phyloP scores from a whole-genome alignment of 2,329 filamentous ascomycete genomes.

The Diaporthe sp. region DNA sequence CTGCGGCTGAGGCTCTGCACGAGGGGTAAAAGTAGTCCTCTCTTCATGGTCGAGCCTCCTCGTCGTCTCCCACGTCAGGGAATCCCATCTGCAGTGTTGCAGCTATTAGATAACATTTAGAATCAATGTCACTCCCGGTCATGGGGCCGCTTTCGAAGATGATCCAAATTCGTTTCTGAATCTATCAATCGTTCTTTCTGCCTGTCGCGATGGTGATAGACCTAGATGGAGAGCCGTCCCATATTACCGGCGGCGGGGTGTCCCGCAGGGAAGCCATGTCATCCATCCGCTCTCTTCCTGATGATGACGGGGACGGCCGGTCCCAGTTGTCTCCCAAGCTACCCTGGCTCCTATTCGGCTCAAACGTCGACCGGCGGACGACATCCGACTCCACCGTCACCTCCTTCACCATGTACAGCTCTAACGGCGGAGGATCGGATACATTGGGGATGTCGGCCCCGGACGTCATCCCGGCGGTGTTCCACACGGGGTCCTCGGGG shows the following conservation, averaged over 20 bases:
- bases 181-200: slow-evolving; percentile 2
- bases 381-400: slow-evolving; percentile 22
- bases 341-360: neutral
- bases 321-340: neutral
- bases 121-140: no score
- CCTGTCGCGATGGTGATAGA: slow-evolving; percentile 9
- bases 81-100: neutral
- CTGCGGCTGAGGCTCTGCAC: no score
- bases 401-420: slow-evolving; percentile 34
- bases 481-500: neutral
- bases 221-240: slow-evolving; percentile 6
- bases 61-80: no score
- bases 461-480: neutral
- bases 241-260: neutral
- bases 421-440: neutral
- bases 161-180: neutral
- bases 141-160: neutral
- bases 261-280: neutral
- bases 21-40: no score
- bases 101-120: neutral
- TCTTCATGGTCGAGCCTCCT: no score
- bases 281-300: slow-evolving; percentile 5
- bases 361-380: neutral
- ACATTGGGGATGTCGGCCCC: neutral
- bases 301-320: neutral